Conservation (phyloP, 495 filamentous ascomycete genomes). For the Lasiosphaeria miniovina region DNA sequence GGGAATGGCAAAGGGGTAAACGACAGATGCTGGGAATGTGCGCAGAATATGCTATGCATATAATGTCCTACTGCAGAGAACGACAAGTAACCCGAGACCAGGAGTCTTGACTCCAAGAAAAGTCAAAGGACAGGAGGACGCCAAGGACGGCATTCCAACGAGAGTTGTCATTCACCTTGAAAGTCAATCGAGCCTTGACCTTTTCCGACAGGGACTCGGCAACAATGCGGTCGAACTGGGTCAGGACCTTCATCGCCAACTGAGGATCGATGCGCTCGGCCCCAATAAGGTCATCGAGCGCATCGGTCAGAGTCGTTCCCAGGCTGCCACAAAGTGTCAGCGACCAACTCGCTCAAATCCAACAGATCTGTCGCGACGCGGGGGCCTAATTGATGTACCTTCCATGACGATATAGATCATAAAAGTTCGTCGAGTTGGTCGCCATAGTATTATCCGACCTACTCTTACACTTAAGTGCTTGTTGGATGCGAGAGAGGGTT, state of each 20-base stretch:
- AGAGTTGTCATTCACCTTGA: conserved; percentile 69
- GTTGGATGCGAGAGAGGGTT: neutral
- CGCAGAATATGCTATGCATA: no score
- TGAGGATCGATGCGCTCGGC: conserved; percentile 93
- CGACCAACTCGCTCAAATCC: neutral
- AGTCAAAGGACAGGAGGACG: neutral
- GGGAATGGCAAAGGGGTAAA: no score
- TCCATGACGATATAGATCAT: conserved; percentile 96
- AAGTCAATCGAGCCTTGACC: conserved; percentile 84
- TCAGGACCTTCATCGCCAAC: conserved; percentile 95
- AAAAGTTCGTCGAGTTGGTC: conserved; percentile 56
- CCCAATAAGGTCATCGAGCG: conserved; percentile 92
- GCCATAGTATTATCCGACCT: conserved; percentile 29
- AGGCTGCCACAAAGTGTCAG: conserved; percentile 56
- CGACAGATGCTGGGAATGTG: no score
- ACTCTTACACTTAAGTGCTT: neutral
- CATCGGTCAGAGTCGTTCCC: conserved; percentile 87
- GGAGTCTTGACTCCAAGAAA: neutral
- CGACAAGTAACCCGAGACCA: no score
- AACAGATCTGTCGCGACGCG: no score
- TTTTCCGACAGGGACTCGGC: conserved; percentile 85
- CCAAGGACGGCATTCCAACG: neutral
- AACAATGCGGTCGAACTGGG: conserved; percentile 86
- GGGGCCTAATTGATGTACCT: conserved; percentile 58
- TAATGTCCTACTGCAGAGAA: no score